Base-by-base conservation (phyloP, 306 rosid species). In the Citrullus colocynthis region DNA sequence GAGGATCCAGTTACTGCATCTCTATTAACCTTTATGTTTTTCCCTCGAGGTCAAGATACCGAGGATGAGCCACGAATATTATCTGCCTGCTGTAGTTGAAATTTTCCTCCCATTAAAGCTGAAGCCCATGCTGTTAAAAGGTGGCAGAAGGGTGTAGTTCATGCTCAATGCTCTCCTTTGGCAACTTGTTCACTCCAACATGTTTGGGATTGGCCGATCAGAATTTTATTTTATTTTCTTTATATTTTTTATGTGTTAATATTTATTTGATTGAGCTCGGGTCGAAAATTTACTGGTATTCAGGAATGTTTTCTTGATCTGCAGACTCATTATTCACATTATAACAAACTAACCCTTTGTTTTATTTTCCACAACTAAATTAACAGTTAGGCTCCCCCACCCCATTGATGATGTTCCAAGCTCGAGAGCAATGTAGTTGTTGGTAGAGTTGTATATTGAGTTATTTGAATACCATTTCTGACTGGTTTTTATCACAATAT, bases 1-100 rank as follows among this genome's bases (percentile, higher is more conserved):
- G 37, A 70, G 76, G 55, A 70, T 70, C 54, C 58, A 45, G 41
- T 48, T 70, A 55, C 76, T 45, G 76, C 39, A 44, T 70, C 57
- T 70, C 58, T 55, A 21, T 70, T 70, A 41, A 70, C 76, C 76
- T 41, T 36, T 24, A 70, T 28, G 56, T 51, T 72, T 24, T 49
- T 5, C 2, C 20, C 42, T 48, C 21, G 28, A 72, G 77, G 9
- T 15, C 20, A 18, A 70, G 76, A 28, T 70, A 12, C 3, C 32
- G 45, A 51, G 77, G 77, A 73, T 30, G 77, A 51, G 61, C 60
- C 42, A 72, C 6, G 5, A 20, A 49, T 24, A 30, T 20, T n/a
- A n/a, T n/a, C 75, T 21, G 57, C 75, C 60, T 49, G 57, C 76
- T 45, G 48, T 71, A 48, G 58, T 48, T 71, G 14, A 21, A 45